phyloP scores from a whole-genome alignment of 2,329 filamentous ascomycete genomes.

The Diplodia corticola region DNA sequence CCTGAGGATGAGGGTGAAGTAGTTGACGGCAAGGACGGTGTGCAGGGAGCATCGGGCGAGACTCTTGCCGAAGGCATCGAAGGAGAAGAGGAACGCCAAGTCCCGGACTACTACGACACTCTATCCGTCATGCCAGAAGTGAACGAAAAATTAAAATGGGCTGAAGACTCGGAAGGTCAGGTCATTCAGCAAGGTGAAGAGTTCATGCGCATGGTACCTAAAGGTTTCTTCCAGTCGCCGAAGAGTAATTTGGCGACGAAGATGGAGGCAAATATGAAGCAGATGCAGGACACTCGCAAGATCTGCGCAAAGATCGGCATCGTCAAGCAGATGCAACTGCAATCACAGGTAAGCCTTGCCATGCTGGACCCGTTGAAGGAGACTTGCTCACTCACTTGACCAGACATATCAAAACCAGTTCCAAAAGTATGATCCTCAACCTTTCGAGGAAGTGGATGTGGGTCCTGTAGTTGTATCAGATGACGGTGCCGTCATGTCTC shows the following conservation, averaged over 20 bases:
- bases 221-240: conserved; percentile 73
- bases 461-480: conserved; percentile 88
- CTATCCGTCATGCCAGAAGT: conserved; percentile 85
- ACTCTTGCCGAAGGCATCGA: conserved; percentile 95
- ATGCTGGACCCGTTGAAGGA: conserved; percentile 4
- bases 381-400: conserved; percentile 25
- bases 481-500: conserved; percentile 82
- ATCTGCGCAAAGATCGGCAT: conserved; percentile 95
- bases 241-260: conserved; percentile 72
- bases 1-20: conserved; percentile 52
- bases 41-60: conserved; percentile 59
- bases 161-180: conserved; percentile 84
- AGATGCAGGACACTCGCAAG: conserved; percentile 96
- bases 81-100: conserved; percentile 70
- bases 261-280: conserved; percentile 86
- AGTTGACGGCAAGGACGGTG: conserved; percentile 48
- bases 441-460: conserved; percentile 83
- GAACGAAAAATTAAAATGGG: conserved; percentile 75
- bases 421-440: conserved; percentile 88
- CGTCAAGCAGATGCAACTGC: conserved; percentile 99
- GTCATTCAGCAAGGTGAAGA: conserved; percentile 87
- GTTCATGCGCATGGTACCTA: conserved; percentile 73
- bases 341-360: conserved; percentile 72
- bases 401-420: conserved; percentile 98
- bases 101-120: conserved; percentile 94